Base-by-base conservation (phyloP, 1,284 basidiomycete genomes). In the Malassezia dermatis region DNA sequence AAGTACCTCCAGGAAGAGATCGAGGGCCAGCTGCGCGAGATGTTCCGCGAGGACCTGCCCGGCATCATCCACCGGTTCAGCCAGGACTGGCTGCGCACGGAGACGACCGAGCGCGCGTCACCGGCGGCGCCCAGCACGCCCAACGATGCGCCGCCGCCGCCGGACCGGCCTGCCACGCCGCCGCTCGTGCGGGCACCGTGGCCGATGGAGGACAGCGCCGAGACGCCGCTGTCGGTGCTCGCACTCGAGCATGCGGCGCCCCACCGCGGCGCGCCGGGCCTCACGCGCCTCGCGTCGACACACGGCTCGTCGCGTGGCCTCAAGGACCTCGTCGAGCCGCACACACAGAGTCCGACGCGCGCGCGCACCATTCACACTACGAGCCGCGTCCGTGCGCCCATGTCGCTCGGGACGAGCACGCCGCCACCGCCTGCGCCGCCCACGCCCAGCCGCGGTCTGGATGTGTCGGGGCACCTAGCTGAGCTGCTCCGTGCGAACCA, bases 1-100 rank as follows among this genome's bases (percentile, higher is more conserved):
- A 90, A 69, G 53, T 74, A 71, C 31, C 64, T 74, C 1, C 71
- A 74, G 37, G 64, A 69, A 44, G 93, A 98, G 78, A 98, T 99
- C 53, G 94, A 99, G 75, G 88, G 85, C 0, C 93, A 96, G 76
- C 79, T 99, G 27, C 81, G 93, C 31, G 94, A 96, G 74, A 91
- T 98, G 88, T 99, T 98, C 76, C 80, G 91, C 58, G 90, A 95
- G 71, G 94, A 98, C 75, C 77, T 99, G 10, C 94, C 94, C 0
- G 86, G 88, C 1, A 96, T 99, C 65, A 98, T 99, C 44, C 94
- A 99, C 75, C 81, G 88, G 27, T 81, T 99, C 37, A 89, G 86
- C 75, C 91, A 98, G 74, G 85, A 86, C 67, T 98, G 93, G 93
- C 77, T 81, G 3, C 82, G 63, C 31, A 68, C 73, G n/a, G 68